Conservation (phyloP, 1,284 basidiomycete genomes). For the Gomphus sp. region DNA sequence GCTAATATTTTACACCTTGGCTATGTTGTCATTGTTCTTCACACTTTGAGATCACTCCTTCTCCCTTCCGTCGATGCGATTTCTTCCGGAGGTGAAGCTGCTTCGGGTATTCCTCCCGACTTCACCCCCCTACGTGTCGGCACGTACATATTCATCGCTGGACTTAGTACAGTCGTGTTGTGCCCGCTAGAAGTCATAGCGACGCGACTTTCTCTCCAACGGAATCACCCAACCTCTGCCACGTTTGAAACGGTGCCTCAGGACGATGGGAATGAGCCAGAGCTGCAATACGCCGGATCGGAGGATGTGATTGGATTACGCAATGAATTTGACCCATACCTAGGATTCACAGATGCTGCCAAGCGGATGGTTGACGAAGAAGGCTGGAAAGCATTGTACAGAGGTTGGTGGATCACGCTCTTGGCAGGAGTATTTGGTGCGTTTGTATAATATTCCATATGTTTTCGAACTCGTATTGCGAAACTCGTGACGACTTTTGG, state of each 20-base stretch:
- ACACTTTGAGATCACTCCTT: slow-evolving; percentile 55
- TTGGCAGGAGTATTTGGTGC: slow-evolving; percentile 54
- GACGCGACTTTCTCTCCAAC: slow-evolving; percentile 75
- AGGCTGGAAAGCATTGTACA: slow-evolving; percentile 67
- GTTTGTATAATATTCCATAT: slow-evolving; percentile 20
- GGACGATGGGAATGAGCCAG: slow-evolving; percentile 60
- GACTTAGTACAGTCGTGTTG: slow-evolving; percentile 54
- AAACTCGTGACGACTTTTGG: neutral
- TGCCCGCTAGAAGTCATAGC: slow-evolving; percentile 79
- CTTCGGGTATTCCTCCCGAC: slow-evolving; percentile 13
- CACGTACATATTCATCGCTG: slow-evolving; percentile 54
- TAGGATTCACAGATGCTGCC: slow-evolving; percentile 67
- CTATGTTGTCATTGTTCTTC: slow-evolving; percentile 60
- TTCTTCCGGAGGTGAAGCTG: neutral
- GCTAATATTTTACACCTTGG: slow-evolving; percentile 59
- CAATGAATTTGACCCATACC: slow-evolving; percentile 81
- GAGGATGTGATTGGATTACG: slow-evolving; percentile 88
- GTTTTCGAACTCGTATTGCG: neutral
- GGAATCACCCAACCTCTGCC: slow-evolving; percentile 67
- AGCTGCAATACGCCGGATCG: slow-evolving; percentile 58
- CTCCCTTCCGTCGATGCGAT: slow-evolving; percentile 37
- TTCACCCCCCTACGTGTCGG: slow-evolving; percentile 29
- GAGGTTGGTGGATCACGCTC: slow-evolving; percentile 84
- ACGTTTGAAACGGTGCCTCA: slow-evolving; percentile 59
- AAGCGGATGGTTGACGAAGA: slow-evolving; percentile 81